Percentiles rank a stretch among this genome's conserved stretches.
These are phyloP conservation scores for Hortaea werneckii DNA, from an alignment of 2,329 filamentous ascomycete species.

Conservation along the genomic window DNA sequence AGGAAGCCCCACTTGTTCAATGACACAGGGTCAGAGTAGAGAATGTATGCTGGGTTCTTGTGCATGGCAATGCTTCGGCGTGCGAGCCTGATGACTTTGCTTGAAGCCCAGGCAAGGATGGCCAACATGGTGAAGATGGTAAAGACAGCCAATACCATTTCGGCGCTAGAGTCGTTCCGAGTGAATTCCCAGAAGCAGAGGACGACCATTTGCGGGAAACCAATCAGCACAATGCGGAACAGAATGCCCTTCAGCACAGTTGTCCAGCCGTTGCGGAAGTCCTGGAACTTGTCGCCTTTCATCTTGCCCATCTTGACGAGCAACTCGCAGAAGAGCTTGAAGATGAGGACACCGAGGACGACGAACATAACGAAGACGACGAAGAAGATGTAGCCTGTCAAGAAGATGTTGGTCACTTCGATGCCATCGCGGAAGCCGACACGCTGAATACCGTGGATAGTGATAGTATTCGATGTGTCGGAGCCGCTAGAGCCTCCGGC, in stretches of 20 bases:
- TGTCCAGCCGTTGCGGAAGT: slow-evolving; percentile 91
- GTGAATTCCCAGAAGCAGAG: slow-evolving; percentile 93
- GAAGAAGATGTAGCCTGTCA: slow-evolving; percentile 86
- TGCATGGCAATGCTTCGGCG: slow-evolving; percentile 83
- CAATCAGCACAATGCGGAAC: slow-evolving; percentile 80
- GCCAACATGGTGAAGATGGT: slow-evolving; percentile 73
- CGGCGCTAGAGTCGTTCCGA: slow-evolving; percentile 69
- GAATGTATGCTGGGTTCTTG: slow-evolving; percentile 92
- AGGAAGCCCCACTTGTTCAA: slow-evolving; percentile 98
- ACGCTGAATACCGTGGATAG: slow-evolving; percentile 74
- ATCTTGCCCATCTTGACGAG: slow-evolving; percentile 67
- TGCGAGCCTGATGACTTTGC: slow-evolving; percentile 81
- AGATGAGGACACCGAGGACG: slow-evolving; percentile 59
- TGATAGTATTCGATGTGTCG: slow-evolving; percentile 30
- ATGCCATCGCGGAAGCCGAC: slow-evolving; percentile 79
- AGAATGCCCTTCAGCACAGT: slow-evolving; percentile 88
- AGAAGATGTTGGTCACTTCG: slow-evolving; percentile 83
- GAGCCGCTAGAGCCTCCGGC: slow-evolving; percentile 15
- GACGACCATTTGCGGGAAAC: slow-evolving; percentile 82
- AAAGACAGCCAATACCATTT: slow-evolving; percentile 78
- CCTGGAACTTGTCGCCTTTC: slow-evolving; percentile 74
- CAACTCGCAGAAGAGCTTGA: slow-evolving; percentile 73
- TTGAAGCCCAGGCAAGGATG: slow-evolving; percentile 75
- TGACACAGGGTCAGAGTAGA: slow-evolving; percentile 88
- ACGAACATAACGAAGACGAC: slow-evolving; percentile 70